These are phyloP conservation scores for Phytophthora niederhauseri DNA, from an alignment of 352 stramenopile genomes.

Conservation along the genomic window DNA sequence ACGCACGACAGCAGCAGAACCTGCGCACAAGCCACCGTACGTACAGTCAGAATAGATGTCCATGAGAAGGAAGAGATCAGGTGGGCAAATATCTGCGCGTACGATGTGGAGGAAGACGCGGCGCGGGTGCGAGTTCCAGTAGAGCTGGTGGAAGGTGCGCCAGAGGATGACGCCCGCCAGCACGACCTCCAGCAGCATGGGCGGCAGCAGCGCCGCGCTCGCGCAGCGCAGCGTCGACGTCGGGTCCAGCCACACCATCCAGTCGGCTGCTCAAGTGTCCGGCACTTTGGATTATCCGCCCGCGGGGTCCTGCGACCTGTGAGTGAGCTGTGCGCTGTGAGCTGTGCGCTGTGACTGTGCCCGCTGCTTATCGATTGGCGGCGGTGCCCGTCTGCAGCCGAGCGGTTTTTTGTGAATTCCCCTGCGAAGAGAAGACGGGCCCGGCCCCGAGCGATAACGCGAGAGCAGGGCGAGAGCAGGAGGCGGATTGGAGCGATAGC, in stretches of 20 bases:
- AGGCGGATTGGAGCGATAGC: neutral
- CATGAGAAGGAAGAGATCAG: neutral
- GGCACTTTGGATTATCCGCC: neutral
- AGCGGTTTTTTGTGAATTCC: conserved; percentile 23
- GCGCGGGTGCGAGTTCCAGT: conserved; percentile 62
- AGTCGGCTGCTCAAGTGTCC: neutral
- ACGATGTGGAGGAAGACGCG: conserved; percentile 68
- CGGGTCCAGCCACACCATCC: conserved; percentile 50
- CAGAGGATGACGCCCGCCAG: conserved; percentile 53
- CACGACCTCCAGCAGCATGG: conserved; percentile 51
- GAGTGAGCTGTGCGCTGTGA: too few species aligned
- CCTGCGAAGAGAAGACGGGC: neutral
- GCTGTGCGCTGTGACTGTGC: neutral
- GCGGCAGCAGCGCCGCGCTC: conserved; percentile 53
- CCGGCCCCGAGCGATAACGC: neutral
- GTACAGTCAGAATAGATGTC: neutral
- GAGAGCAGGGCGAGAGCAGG: neutral
- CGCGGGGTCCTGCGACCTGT: too few species aligned
- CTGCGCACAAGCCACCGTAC: conserved; percentile 19
- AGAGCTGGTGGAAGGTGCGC: conserved; percentile 64
- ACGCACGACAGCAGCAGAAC: conserved; percentile 49
- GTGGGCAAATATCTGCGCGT: conserved; percentile 2
- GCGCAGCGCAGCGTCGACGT: conserved; percentile 38
- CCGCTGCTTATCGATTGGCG: neutral
- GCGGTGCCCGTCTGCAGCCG: neutral